Conservation (phyloP, 306 rosid genomes). For the Quercus gilva region DNA sequence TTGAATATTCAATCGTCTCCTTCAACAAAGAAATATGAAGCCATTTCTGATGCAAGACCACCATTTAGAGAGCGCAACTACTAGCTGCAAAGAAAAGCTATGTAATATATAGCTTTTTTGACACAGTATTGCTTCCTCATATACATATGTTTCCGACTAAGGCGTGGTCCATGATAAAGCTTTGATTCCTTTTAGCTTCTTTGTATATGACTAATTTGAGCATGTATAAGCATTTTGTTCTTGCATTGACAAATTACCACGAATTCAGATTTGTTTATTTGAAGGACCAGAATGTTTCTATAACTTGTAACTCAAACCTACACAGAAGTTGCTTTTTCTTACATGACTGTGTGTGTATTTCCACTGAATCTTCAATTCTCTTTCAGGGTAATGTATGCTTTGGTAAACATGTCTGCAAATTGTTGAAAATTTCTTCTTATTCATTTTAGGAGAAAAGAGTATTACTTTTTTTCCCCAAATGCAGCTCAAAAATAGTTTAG, state of each 20-base stretch:
- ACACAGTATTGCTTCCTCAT: neutral
- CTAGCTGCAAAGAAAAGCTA: conserved; percentile 21
- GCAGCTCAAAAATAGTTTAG: neutral
- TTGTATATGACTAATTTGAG: neutral
- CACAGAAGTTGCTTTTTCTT: neutral
- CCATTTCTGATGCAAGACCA: conserved; percentile 40
- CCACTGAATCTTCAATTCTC: neutral
- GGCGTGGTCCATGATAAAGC: neutral
- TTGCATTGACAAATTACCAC: neutral
- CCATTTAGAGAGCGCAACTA: conserved; percentile 65
- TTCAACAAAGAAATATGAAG: conserved; percentile 42
- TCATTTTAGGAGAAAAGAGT: neutral
- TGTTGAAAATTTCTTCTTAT: neutral
- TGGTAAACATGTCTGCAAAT: neutral
- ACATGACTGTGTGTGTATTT: too few species aligned
- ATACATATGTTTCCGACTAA: neutral
- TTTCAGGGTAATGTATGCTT: neutral
- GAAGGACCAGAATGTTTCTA: neutral
- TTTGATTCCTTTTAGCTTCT: neutral
- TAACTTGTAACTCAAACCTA: neutral
- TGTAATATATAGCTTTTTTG: neutral
- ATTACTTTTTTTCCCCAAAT: too few species aligned
- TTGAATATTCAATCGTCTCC: conserved; percentile 37
- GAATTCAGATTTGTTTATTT: neutral
- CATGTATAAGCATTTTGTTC: neutral